Base-by-base conservation (phyloP, 495 filamentous ascomycete genomes). In the Astrothelium subdiscretum region DNA sequence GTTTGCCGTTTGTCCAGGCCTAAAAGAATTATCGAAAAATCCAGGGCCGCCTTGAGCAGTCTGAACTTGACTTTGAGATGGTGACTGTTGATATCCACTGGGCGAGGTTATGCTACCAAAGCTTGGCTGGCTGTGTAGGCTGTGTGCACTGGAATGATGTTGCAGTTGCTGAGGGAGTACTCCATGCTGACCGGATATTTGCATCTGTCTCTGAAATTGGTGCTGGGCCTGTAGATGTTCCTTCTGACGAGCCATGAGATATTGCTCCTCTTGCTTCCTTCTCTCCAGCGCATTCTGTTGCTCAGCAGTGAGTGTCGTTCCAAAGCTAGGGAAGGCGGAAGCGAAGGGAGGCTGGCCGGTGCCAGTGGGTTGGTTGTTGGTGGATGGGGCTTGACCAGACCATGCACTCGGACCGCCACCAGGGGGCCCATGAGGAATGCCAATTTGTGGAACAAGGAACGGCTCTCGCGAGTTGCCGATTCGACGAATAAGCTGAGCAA, bases 381-480 rank as follows among this genome's bases (percentile, higher is more conserved):
- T 8, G 29, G 24, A 12, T 54, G 24, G 12, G 48, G 26, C 29
- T 15, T 54, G 48, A 8, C 48, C 48, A 54, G 48, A 54, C 67
- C 67, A 75, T 5, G 71, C 66, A 38, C 67, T 69, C 2, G 75
- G 73, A 38, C 73, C 70, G 57, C 66, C 69, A n/a, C 57, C 65
- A 11, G 89, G 81, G 5, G 86, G 84, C 11, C 90, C 91, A 73
- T 96, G 91, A 54, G 91, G 84, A 62, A 97, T 88, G 38, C 92
- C 92, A 67, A 97, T 96, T 71, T 97, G 91, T 31, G 94, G 94
- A 42, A 98, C 94, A 20, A 98, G 81, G 77, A 98, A 98, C 0
- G 94, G 94, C 74, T 98, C 94, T 11, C 94, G 80, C 1, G 95
- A 97, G 75, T 98, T 98, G 3, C 94, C 94, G 68, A 98, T 98